phyloP scores from a whole-genome alignment of 306 rosid species.

The barrel medic (Medicago truncatula) region MtrunA17r5.0-ANR NC_053049.1:15303001-15303500 shows the following conservation, averaged over 20 bases:
- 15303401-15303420: constrained; percentile 57
- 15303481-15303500: constrained; percentile 89
- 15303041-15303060: too few species aligned
- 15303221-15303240: background rate
- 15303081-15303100: too few species aligned
- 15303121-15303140: too few species aligned
- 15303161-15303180: too few species aligned
- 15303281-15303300: background rate
- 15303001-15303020: constrained; percentile 1
- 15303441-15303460: constrained; percentile 73
- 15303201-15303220: background rate
- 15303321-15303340: background rate
- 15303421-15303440: constrained; percentile 65
- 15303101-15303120: too few species aligned
- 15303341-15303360: background rate
- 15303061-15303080: too few species aligned
- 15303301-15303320: background rate
- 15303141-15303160: too few species aligned
- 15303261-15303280: background rate
- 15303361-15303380: constrained; percentile 13
- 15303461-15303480: constrained; percentile 93
- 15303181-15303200: background rate
- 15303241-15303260: too few species aligned
- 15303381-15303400: constrained; percentile 40
- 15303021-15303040: too few species aligned